phyloP scores from a whole-genome alignment of 2,329 filamentous ascomycete species.

The Emergomyces africanus region DNA sequence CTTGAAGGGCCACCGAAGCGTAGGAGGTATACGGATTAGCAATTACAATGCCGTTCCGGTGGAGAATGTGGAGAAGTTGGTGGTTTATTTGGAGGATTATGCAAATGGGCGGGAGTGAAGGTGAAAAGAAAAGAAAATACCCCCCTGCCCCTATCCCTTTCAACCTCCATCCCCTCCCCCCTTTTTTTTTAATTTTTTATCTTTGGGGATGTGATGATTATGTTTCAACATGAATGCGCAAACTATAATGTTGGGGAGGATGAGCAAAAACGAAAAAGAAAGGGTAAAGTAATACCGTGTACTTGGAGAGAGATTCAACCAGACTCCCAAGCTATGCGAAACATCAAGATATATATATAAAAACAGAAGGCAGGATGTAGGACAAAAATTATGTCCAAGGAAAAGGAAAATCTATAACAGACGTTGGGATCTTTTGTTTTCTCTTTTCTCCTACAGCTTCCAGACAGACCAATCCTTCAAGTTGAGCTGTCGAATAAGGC shows the following conservation, averaged over 20 bases:
- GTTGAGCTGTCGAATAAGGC: slow-evolving; percentile 51
- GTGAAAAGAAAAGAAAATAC: not conserved
- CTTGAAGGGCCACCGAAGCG: slow-evolving; percentile 75
- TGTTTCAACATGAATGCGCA: not conserved
- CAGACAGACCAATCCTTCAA: slow-evolving; percentile 43
- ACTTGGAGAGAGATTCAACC: slow-evolving; percentile 4
- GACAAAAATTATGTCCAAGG: not conserved
- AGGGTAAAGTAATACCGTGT: not conserved
- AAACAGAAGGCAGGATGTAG: not conserved
- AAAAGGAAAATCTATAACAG: not conserved
- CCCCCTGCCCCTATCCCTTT: not conserved
- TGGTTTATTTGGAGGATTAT: slow-evolving; percentile 40
- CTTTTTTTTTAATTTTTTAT: no score
- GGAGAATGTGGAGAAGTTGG: slow-evolving; percentile 32
- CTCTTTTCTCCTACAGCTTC: slow-evolving; percentile 39
- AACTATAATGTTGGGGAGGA: not conserved
- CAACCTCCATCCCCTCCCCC: no score
- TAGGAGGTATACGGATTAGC: slow-evolving; percentile 73
- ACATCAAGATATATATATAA: not conserved
- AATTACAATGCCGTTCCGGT: slow-evolving; percentile 77
- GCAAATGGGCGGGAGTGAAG: slow-evolving; percentile 19
- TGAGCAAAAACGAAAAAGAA: not conserved
- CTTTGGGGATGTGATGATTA: not conserved
- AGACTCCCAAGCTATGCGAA: slow-evolving; percentile 5
- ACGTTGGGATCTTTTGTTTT: slow-evolving; percentile 7